Evolutionary conservation across 1,284 basidiomycete species (phyloP), one percentile per base, ranked within the genome.

Genomic region (Sporisorium exsertum): DNA sequence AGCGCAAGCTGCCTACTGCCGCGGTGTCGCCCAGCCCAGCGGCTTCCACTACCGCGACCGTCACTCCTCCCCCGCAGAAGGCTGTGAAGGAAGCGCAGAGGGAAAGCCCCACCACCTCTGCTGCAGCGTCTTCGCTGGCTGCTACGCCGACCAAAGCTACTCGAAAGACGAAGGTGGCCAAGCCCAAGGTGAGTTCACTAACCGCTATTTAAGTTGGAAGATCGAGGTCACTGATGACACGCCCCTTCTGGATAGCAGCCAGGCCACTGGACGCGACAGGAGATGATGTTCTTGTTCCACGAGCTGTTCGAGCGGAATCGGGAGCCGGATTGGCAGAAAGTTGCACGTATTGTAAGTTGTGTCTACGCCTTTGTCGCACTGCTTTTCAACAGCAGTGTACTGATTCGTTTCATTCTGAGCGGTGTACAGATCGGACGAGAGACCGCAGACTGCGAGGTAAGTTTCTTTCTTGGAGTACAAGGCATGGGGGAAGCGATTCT

Each of bases 231-330:
- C 52, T 37, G 35, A 50, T 5, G 29, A 32, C 10, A 5, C 18
- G 29, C 27, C 12, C 32, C 13, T 20, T 32, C 9, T 5, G 18
- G 7, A n/a, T 6, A 32, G 10, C 49, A 50, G 49, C 5, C 13
- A 4, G 42, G 45, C n/a, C 22, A 50, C 33, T 60, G 40, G 64
- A 60, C 53, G 1, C 27, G 42, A 22, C 18, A 68, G 40, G 69
- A 71, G 32, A 64, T 65, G 45, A 62, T 71, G 63, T 37, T 51
- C 5, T 22, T 71, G 15, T 71, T 71, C 51, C 18, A 37, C 63
- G 43, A 58, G 27, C 33, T 65, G 20, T 71, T 29, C 22, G 50
- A 37, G 5, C 63, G 51, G 4, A 54, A 58, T 10, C 50, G 37
- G 20, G 10, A 33, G 13, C 10, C 51, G 13, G 63, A 65, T 20